Evolutionary conservation across 768 basidiomycete species (phyloP).

Genomic region (Lentinula guzmanii): DNA sequence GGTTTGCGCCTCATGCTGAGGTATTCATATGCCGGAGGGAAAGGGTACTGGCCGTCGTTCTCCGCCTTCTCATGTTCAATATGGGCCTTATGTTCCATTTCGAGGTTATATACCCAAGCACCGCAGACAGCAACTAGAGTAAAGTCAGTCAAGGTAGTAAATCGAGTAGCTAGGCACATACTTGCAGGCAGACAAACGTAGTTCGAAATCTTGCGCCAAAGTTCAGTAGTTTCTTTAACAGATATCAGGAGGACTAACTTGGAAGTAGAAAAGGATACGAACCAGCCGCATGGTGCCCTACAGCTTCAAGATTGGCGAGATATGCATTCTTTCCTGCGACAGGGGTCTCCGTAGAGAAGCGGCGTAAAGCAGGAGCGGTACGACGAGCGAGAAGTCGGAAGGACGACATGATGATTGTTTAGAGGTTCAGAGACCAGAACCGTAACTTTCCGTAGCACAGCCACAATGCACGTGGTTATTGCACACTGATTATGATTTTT

Average conservation of each 20-base stretch:
- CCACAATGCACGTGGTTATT: neutral
- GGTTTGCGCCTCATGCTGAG: constrained; percentile 73
- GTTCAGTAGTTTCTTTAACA: constrained; percentile 58
- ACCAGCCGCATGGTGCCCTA: constrained; percentile 66
- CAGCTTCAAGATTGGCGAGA: constrained; percentile 45
- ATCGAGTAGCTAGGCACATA: constrained; percentile 29
- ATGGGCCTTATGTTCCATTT: constrained; percentile 65
- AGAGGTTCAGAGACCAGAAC: neutral
- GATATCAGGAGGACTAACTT: neutral
- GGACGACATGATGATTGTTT: constrained; percentile 41
- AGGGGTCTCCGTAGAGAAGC: constrained; percentile 30
- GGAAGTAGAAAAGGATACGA: constrained; percentile 7
- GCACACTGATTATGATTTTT: constrained; percentile 6
- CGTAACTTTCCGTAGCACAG: neutral
- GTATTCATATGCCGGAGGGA: constrained; percentile 68
- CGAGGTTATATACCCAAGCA: constrained; percentile 52
- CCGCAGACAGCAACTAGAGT: constrained; percentile 40
- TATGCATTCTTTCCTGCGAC: constrained; percentile 35
- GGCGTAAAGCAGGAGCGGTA: constrained; percentile 29
- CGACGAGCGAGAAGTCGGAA: constrained; percentile 44
- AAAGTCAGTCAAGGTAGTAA: constrained; percentile 1
- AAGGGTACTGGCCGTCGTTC: constrained; percentile 68
- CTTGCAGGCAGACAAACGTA: constrained; percentile 73
- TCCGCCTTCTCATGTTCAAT: constrained; percentile 63
- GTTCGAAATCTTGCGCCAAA: constrained; percentile 88